phyloP scores from a whole-genome alignment of 352 stramenopile genomes.

The Globisporangium polare region DNA sequence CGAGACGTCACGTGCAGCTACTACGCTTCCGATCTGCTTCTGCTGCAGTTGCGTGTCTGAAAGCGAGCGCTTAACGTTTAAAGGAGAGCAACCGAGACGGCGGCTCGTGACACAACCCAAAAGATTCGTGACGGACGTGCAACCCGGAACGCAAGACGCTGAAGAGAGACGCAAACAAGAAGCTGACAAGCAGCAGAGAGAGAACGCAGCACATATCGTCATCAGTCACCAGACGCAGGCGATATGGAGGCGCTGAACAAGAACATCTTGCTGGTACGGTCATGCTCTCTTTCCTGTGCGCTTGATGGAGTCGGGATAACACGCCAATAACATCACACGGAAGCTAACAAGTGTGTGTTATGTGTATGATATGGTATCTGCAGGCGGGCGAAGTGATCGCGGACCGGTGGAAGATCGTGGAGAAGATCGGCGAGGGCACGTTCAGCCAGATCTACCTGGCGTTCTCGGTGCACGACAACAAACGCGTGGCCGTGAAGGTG shows the following conservation, averaged over 20 bases:
- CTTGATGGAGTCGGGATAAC: too few species aligned
- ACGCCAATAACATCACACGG: too few species aligned
- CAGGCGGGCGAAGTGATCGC: constrained; percentile 81
- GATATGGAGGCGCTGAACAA: constrained; percentile 69
- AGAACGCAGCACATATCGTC: not conserved
- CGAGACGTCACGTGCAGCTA: not conserved
- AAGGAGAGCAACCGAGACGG: not conserved
- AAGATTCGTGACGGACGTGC: not conserved
- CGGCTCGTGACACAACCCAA: not conserved
- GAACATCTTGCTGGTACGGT: constrained; percentile 75
- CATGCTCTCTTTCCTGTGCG: not conserved
- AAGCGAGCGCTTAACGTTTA: too few species aligned
- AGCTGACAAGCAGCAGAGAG: not conserved
- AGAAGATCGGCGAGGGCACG: constrained; percentile 88
- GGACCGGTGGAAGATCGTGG: constrained; percentile 78
- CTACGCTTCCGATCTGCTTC: not conserved
- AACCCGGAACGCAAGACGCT: not conserved
- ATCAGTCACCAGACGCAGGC: not conserved
- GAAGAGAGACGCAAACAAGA: not conserved
- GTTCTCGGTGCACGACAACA: constrained; percentile 64
- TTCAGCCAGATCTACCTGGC: constrained; percentile 90
- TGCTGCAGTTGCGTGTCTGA: not conserved
- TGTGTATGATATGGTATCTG: not conserved
- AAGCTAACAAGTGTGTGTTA: not conserved
- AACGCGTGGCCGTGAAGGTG: constrained; percentile 83